phyloP scores from a whole-genome alignment of 202 grass and related monocot genomes.

The Dendrocalamus latiflorus region DNA sequence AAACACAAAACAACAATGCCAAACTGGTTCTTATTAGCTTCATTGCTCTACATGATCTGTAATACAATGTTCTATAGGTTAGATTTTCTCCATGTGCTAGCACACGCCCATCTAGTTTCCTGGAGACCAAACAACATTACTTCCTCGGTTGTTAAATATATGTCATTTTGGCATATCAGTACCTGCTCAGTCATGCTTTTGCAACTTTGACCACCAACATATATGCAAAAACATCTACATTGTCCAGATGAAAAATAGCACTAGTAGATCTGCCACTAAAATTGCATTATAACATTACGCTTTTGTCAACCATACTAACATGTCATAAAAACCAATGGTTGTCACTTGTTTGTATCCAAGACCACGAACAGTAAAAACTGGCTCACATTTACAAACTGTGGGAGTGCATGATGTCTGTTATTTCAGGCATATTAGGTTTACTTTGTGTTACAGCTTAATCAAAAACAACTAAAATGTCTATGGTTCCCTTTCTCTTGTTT shows the following conservation, averaged over 20 bases:
- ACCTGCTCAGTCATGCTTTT: background rate
- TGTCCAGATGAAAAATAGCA: background rate
- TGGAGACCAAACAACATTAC: background rate
- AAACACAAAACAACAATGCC: background rate
- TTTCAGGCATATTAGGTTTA: background rate
- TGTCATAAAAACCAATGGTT: background rate
- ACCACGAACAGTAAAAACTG: background rate
- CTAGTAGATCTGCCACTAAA: background rate
- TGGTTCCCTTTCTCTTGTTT: background rate
- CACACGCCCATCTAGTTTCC: background rate
- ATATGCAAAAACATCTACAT: background rate
- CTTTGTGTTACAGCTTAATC: background rate
- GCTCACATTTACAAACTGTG: background rate
- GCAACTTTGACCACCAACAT: background rate
- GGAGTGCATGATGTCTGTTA: background rate
- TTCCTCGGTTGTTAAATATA: background rate
- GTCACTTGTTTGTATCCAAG: background rate
- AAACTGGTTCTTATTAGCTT: background rate
- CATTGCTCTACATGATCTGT: background rate
- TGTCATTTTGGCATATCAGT: constrained; percentile 2
- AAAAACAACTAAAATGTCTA: background rate
- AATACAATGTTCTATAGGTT: background rate
- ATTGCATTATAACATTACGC: background rate
- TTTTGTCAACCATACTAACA: constrained; percentile 5
- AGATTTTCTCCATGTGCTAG: background rate